A percentile compares a stretch with the other conserved stretches of the same genome.
Conservation (phyloP, 768 basidiomycete species). For the Podaxis sp. region DNA sequence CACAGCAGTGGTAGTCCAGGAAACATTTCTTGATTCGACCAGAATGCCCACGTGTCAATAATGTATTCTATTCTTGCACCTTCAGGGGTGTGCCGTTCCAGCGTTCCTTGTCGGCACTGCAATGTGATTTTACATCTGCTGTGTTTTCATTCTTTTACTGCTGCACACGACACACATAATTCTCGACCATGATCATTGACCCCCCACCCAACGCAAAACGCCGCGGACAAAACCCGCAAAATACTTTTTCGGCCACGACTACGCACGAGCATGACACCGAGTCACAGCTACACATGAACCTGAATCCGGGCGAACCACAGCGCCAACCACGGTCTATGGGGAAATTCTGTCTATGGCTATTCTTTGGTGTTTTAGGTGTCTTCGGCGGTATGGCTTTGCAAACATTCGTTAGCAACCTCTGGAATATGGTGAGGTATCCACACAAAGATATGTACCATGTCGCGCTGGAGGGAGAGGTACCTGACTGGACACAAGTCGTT, state of each 20-base stretch:
- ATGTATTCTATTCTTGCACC: too few species aligned
- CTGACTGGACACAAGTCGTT: conserved; percentile 11
- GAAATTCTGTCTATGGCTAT: not conserved
- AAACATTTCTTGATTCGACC: too few species aligned
- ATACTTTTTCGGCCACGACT: not conserved
- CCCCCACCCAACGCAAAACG: not conserved
- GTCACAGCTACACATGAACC: not conserved
- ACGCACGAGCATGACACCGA: not conserved
- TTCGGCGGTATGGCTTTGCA: not conserved
- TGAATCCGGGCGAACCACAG: not conserved
- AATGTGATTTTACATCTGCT: not conserved
- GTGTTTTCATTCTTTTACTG: not conserved
- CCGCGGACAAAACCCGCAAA: not conserved
- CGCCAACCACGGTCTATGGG: not conserved
- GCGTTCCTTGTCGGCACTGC: not conserved
- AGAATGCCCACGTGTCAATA: too few species aligned
- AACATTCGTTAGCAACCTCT: not conserved
- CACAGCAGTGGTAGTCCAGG: too few species aligned
- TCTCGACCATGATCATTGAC: not conserved
- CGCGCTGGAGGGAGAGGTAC: not conserved
- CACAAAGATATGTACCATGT: conserved; percentile 2
- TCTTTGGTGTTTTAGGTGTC: not conserved
- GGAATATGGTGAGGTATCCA: not conserved
- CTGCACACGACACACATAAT: not conserved
- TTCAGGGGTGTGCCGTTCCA: too few species aligned